Conservation (phyloP, 768 basidiomycete species). For the Panellus pusillus region DNA sequence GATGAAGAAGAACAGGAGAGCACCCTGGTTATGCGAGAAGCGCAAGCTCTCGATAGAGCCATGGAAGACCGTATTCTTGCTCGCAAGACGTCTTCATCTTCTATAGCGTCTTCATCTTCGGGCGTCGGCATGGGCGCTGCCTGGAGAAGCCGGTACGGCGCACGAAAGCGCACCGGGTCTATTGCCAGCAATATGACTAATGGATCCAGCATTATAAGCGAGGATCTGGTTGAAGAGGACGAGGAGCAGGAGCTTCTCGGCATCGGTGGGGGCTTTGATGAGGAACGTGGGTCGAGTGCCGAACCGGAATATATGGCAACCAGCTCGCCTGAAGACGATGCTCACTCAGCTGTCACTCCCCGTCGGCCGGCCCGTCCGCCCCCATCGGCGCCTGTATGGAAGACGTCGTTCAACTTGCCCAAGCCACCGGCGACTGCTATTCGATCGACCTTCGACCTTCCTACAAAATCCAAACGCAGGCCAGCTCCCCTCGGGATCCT, state of each 20-base stretch:
- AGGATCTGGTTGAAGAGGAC: slow-evolving; percentile 80
- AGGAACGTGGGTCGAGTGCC: slow-evolving; percentile 34
- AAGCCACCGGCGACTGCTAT: slow-evolving; percentile 54
- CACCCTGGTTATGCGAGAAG: slow-evolving; percentile 67
- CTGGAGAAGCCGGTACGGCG: slow-evolving; percentile 63
- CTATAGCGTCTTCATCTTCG: slow-evolving; percentile 50
- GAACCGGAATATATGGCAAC: slow-evolving; percentile 39
- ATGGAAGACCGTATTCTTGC: slow-evolving; percentile 84
- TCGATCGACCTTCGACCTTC: slow-evolving; percentile 49
- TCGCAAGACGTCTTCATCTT: slow-evolving; percentile 70
- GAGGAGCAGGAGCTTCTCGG: slow-evolving; percentile 75
- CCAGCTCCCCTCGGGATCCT: slow-evolving; percentile 62
- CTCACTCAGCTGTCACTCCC: slow-evolving; percentile 27
- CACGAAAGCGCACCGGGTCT: slow-evolving; percentile 72
- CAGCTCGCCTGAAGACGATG: slow-evolving; percentile 48
- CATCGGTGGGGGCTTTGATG: slow-evolving; percentile 64
- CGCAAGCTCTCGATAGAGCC: slow-evolving; percentile 79
- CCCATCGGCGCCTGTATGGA: slow-evolving; percentile 59
- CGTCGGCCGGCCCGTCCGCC: slow-evolving; percentile 37
- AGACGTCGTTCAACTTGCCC: slow-evolving; percentile 55
- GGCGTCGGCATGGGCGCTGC: slow-evolving; percentile 67
- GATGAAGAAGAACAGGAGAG: slow-evolving; percentile 57
- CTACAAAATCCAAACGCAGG: slow-evolving; percentile 56
- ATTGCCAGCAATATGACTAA: slow-evolving; percentile 68
- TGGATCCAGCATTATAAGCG: slow-evolving; percentile 66